phyloP scores from a whole-genome alignment of 352 stramenopile species.

The Globisporangium cystogenes region DNA sequence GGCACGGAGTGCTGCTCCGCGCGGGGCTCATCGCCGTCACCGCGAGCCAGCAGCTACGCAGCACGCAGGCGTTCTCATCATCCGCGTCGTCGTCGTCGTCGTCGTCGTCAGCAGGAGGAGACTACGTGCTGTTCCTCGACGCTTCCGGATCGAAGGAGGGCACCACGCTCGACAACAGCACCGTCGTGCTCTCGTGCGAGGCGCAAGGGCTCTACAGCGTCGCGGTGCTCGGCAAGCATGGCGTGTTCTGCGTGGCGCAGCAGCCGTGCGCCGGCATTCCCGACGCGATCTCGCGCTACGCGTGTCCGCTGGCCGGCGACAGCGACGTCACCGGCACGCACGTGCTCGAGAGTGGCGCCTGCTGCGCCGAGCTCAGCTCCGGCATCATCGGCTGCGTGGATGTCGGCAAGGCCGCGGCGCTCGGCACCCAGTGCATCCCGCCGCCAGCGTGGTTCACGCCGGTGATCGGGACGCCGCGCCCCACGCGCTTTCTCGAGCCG shows the following conservation, averaged over 20 bases:
- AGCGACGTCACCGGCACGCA: conserved; percentile 3
- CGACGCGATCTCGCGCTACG: conserved; percentile 8
- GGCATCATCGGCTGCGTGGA: conserved; percentile 30
- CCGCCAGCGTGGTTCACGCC: conserved; percentile 14
- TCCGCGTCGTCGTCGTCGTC: background rate
- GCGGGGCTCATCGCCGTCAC: conserved; percentile 1
- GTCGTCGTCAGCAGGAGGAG: background rate
- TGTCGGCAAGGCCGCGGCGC: conserved; percentile 5
- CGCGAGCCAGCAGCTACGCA: background rate
- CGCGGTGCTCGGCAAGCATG: conserved; percentile 22
- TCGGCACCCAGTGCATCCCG: conserved; percentile 19
- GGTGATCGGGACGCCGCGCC: background rate
- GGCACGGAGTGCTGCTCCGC: conserved; percentile 1
- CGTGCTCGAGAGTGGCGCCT: conserved; percentile 26
- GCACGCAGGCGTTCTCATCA: background rate
- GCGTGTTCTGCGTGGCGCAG: conserved; percentile 34
- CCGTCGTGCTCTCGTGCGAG: conserved; percentile 6
- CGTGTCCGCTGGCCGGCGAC: conserved; percentile 26
- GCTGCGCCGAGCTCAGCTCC: conserved; percentile 28
- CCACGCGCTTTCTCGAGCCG: conserved; percentile 1
- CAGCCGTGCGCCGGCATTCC: conserved; percentile 23
- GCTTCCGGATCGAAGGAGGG: background rate
- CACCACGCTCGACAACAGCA: conserved; percentile 1
- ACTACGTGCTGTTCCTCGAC: background rate
- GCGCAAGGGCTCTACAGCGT: conserved; percentile 16